Evolutionary conservation across 805 yeast genomes (phyloP).

Genomic region (Candida chauliodis): DNA sequence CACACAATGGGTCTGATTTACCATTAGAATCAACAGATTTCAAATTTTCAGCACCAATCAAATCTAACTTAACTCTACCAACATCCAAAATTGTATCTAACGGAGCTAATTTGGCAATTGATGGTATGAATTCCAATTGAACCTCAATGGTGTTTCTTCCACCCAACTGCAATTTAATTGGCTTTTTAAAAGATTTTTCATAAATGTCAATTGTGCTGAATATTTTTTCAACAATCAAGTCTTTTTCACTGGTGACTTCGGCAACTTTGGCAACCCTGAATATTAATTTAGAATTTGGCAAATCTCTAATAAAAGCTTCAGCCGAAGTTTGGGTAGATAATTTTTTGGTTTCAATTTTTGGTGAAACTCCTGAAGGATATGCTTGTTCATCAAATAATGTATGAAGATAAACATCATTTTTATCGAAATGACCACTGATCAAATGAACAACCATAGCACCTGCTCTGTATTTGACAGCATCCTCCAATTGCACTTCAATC

Average conservation of each 20-base stretch:
- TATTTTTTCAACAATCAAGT: constrained; percentile 49
- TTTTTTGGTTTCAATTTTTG: constrained; percentile 44
- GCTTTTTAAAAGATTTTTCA: constrained; percentile 42
- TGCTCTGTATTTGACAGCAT: constrained; percentile 52
- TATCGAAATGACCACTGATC: constrained; percentile 45
- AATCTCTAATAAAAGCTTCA: constrained; percentile 65
- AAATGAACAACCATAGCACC: constrained; percentile 62
- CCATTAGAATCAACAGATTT: constrained; percentile 67
- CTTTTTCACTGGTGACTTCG: constrained; percentile 43
- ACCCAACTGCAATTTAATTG: constrained; percentile 44
- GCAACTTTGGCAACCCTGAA: constrained; percentile 56
- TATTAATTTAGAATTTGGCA: constrained; percentile 54
- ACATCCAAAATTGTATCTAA: constrained; percentile 66
- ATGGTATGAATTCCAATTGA: constrained; percentile 60
- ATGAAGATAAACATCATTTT: constrained; percentile 51
- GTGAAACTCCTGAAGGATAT: constrained; percentile 54
- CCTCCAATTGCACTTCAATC: constrained; percentile 46
- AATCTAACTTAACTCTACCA: constrained; percentile 55
- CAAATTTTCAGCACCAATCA: constrained; percentile 53
- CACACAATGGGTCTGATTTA: constrained; percentile 69
- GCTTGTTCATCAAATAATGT: constrained; percentile 62
- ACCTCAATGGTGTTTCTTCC: constrained; percentile 38
- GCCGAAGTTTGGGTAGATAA: constrained; percentile 47
- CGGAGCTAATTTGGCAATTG: constrained; percentile 49
- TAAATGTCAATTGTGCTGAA: constrained; percentile 55